Conservation (phyloP, 768 basidiomycete species). For the Amanita rubescens region DNA sequence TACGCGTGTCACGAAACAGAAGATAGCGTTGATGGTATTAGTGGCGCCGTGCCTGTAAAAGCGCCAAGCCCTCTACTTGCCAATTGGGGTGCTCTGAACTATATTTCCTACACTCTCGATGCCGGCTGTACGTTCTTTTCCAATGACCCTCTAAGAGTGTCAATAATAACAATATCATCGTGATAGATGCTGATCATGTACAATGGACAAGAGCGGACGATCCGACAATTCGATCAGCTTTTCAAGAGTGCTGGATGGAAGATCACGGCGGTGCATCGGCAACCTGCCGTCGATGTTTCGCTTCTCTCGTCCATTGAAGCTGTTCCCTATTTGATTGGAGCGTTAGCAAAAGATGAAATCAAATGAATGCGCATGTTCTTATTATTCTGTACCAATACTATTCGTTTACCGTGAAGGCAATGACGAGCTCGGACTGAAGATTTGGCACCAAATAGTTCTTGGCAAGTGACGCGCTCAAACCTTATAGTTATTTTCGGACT, state of each 20-base stretch:
- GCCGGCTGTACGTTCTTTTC: constrained; percentile 24
- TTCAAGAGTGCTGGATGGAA: constrained; percentile 27
- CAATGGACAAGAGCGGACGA: constrained; percentile 33
- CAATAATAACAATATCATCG: too few species aligned
- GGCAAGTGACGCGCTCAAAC: too few species aligned
- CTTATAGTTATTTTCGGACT: too few species aligned
- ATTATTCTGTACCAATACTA: too few species aligned
- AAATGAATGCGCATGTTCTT: too few species aligned
- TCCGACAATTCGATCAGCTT: constrained; percentile 23
- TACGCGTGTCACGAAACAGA: constrained; percentile 14
- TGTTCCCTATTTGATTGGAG: constrained; percentile 10
- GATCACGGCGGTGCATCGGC: constrained; percentile 17
- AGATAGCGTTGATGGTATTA: constrained; percentile 9
- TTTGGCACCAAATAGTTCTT: too few species aligned
- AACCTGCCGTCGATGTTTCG: constrained; percentile 11
- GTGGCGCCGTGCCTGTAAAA: constrained; percentile 16
- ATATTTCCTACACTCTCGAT: constrained; percentile 28
- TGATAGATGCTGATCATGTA: constrained; percentile 32
- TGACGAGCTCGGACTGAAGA: too few species aligned
- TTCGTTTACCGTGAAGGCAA: too few species aligned
- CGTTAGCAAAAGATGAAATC: not conserved
- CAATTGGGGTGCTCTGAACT: constrained; percentile 31
- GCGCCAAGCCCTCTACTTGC: constrained; percentile 30
- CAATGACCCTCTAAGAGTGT: too few species aligned
- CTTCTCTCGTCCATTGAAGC: constrained; percentile 21